These are phyloP conservation scores for Liquidambar formosana DNA, from an alignment of 164 flowering plant species.

Conservation along the genomic window DNA sequence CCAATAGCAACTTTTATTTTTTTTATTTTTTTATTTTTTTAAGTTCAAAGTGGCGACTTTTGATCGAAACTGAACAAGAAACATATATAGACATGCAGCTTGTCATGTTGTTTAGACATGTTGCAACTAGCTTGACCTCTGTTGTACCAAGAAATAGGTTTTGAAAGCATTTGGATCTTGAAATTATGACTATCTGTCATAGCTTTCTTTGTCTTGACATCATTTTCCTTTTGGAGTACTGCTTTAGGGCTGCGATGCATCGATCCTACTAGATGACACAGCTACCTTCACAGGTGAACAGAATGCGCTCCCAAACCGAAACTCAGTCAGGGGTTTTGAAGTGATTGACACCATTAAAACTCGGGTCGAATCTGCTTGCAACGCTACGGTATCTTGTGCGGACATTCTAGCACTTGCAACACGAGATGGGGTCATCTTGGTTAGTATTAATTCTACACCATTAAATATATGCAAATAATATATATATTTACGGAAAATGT, in stretches of 20 bases:
- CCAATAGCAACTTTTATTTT: too few relatives aligned
- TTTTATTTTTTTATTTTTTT: too few relatives aligned
- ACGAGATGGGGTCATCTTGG: constrained; percentile 36
- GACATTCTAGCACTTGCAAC: constrained; percentile 55
- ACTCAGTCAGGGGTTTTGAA: constrained; percentile 43
- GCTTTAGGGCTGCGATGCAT: constrained; percentile 57
- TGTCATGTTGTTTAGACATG: too few relatives aligned
- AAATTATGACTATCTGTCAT: too few relatives aligned
- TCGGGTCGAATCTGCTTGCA: constrained; percentile 40
- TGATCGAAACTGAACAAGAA: too few relatives aligned
- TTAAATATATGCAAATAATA: too few relatives aligned
- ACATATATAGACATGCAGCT: too few relatives aligned
- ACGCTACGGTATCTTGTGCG: constrained; percentile 46
- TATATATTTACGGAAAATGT: too few relatives aligned
- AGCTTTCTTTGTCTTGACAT: neutral
- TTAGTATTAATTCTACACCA: constrained; percentile 10
- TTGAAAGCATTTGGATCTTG: too few relatives aligned
- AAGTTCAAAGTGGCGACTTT: too few relatives aligned
- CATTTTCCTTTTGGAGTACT: neutral
- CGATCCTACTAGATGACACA: constrained; percentile 51
- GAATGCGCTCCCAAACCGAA: constrained; percentile 35
- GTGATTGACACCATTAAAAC: constrained; percentile 50
- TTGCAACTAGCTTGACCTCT: too few relatives aligned
- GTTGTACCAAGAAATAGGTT: too few relatives aligned
- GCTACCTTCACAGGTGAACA: constrained; percentile 42